phyloP scores from a whole-genome alignment of 192 early-diverging fungal genomes.

The Coemansia sp. region DNA sequence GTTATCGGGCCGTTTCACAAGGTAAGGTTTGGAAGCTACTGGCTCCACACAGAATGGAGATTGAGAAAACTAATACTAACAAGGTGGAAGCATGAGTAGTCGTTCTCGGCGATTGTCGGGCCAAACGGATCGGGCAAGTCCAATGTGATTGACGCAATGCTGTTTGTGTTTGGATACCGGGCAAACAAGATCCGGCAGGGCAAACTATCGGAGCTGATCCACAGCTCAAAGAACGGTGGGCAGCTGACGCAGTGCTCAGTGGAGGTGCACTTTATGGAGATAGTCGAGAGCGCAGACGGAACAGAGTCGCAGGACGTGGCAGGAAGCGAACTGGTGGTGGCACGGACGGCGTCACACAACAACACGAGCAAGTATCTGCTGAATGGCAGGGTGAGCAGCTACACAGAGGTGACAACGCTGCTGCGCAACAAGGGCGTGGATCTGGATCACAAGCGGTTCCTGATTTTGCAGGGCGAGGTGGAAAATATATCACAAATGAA shows the following conservation, averaged over 20 bases:
- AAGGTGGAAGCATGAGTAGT: slow-evolving; percentile 15
- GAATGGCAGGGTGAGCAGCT: slow-evolving; percentile 66
- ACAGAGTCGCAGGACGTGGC: slow-evolving; percentile 63
- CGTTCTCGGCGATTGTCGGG: slow-evolving; percentile 81
- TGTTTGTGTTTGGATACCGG: slow-evolving; percentile 98
- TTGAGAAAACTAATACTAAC: background rate
- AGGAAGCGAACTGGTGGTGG: slow-evolving; percentile 72
- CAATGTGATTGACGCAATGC: slow-evolving; percentile 95
- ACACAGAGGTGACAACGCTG: slow-evolving; percentile 80
- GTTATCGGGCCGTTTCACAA: slow-evolving; percentile 94
- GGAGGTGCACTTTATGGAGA: slow-evolving; percentile 92
- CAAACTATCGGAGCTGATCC: slow-evolving; percentile 93
- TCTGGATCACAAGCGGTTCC: slow-evolving; percentile 95
- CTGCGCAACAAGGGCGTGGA: slow-evolving; percentile 87
- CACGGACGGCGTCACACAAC: slow-evolving; percentile 68
- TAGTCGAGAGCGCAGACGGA: slow-evolving; percentile 72
- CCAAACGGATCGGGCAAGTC: slow-evolving; percentile 99
- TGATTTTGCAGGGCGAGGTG: slow-evolving; percentile 99
- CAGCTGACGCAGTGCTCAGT: slow-evolving; percentile 79
- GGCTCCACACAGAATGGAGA: background rate
- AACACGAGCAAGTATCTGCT: slow-evolving; percentile 78
- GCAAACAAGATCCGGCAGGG: slow-evolving; percentile 96
- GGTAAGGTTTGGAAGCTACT: slow-evolving; percentile 58
- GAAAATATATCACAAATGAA: slow-evolving; percentile 99
- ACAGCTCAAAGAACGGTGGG: slow-evolving; percentile 77